A percentile compares a stretch with the other conserved stretches of the same genome.
Conservation (phyloP, 148 eudicot species). For the Mesembryanthemum crystallinum region DNA sequence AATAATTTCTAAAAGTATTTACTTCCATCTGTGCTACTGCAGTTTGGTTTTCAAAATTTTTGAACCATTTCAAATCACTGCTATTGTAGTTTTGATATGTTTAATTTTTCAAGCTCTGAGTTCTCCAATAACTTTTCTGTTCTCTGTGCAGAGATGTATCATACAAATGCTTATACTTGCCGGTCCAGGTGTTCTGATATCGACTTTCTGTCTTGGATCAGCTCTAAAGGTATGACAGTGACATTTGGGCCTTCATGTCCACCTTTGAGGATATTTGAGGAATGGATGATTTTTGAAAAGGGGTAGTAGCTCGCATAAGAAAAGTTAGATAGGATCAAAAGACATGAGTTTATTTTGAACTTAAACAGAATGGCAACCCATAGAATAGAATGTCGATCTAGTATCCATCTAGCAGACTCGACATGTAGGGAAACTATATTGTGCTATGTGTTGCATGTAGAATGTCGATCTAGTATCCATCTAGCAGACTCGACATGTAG, state of each 20-base stretch:
- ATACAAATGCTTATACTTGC: conserved; percentile 94
- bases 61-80: neutral
- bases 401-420: neutral
- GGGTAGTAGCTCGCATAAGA: neutral
- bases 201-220: conserved; percentile 85
- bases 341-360: neutral
- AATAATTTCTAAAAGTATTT: too few species aligned
- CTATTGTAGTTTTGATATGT: neutral
- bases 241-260: conserved; percentile 4
- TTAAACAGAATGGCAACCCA: neutral
- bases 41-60: neutral
- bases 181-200: conserved; percentile 92
- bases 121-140: neutral
- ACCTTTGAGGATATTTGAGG: neutral
- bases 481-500: neutral
- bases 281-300: neutral
- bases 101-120: neutral
- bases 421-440: neutral
- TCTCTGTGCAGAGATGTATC: conserved; percentile 62
- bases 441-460: too few species aligned
- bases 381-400: neutral
- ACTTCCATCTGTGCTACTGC: neutral
- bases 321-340: neutral
- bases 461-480: neutral
- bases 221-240: conserved; percentile 64